phyloP scores from a whole-genome alignment of 805 yeast genomes.

The Huiozyma sinensis region DNA sequence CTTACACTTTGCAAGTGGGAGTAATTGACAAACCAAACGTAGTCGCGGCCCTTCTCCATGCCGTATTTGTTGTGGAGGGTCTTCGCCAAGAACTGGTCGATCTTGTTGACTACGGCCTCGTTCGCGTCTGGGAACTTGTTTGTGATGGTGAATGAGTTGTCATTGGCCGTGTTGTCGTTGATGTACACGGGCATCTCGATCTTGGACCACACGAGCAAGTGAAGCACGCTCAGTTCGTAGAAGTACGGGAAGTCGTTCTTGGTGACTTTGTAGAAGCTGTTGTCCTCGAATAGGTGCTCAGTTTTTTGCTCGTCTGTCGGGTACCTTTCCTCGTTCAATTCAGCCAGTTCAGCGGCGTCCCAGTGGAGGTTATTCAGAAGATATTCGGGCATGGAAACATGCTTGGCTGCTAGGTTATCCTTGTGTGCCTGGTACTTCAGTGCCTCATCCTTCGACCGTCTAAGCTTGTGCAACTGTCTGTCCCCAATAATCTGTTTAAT shows the following conservation, averaged over 20 bases:
- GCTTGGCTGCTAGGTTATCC: conserved; percentile 24
- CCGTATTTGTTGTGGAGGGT: conserved; percentile 28
- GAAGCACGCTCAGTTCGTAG: conserved; percentile 40
- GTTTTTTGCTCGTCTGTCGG: conserved; percentile 15
- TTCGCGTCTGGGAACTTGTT: conserved; percentile 26
- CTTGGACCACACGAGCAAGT: conserved; percentile 61
- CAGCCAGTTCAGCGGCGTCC: conserved; percentile 28
- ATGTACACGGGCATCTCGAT: conserved; percentile 43
- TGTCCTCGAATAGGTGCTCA: conserved; percentile 17
- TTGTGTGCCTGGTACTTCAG: conserved; percentile 39
- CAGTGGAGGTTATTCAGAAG: conserved; percentile 43
- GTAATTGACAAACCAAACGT: conserved; percentile 67
- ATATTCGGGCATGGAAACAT: conserved; percentile 37
- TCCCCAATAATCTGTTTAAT: conserved; percentile 29
- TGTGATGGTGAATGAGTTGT: conserved; percentile 40
- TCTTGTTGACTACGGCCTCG: conserved; percentile 33
- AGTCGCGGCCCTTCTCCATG: conserved; percentile 24
- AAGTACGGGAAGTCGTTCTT: conserved; percentile 60
- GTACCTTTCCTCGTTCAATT: conserved; percentile 10
- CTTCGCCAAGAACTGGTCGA: conserved; percentile 40
- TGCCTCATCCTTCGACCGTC: conserved; percentile 38
- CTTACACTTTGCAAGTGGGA: conserved; percentile 57
- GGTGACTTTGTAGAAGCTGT: conserved; percentile 32
- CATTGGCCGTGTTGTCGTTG: conserved; percentile 24
- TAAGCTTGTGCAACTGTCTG: conserved; percentile 38